Percentiles rank a stretch among this genome's conserved stretches.
phyloP scores from a whole-genome alignment of 768 basidiomycete species.

The Lactifluus piperatus region DNA sequence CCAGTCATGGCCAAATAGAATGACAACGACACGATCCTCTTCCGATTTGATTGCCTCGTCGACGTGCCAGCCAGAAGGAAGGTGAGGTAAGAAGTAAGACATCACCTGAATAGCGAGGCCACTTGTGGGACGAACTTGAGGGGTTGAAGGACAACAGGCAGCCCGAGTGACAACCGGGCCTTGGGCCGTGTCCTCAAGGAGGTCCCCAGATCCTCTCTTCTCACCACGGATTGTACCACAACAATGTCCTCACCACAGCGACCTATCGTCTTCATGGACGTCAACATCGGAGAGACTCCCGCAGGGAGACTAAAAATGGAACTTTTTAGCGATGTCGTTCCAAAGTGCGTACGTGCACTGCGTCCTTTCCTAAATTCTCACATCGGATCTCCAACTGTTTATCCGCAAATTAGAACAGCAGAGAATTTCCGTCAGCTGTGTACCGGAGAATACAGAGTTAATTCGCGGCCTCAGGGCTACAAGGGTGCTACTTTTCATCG shows the following conservation, averaged over 20 bases:
- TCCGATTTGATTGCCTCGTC: conserved; percentile 98
- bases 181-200: no score
- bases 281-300: conserved; percentile 93
- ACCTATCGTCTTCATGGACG: conserved; percentile 95
- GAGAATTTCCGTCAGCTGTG: conserved; percentile 98
- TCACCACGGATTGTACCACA: background rate
- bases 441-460: conserved; percentile 90
- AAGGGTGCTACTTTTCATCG: conserved; percentile 89
- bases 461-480: conserved; percentile 83
- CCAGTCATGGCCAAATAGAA: conserved; percentile 93
- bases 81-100: conserved; percentile 86
- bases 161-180: no score
- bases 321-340: conserved; percentile 90
- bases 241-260: conserved; percentile 37
- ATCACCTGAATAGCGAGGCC: conserved; percentile 32
- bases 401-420: conserved; percentile 58
- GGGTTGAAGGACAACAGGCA: no score
- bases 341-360: conserved; percentile 58
- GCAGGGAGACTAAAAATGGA: conserved; percentile 97
- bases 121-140: background rate
- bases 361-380: background rate
- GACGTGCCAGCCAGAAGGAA: conserved; percentile 95
- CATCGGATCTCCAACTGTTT: background rate
- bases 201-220: no score
- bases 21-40: conserved; percentile 90